These are phyloP conservation scores for Rhodocollybia butyracea DNA, from an alignment of 768 basidiomycete species.

Conservation along the genomic window DNA sequence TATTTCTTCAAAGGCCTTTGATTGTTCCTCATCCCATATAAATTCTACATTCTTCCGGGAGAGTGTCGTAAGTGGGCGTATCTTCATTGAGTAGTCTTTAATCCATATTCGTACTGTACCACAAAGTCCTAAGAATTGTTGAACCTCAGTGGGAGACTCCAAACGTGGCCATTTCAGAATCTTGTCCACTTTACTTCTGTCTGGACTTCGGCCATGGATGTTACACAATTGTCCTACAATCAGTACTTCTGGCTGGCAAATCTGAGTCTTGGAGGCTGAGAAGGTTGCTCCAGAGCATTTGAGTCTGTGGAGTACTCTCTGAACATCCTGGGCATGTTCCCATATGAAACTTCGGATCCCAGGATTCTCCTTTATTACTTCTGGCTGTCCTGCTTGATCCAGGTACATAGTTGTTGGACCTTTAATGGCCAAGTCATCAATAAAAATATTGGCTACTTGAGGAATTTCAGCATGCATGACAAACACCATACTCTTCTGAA, in stretches of 20 bases:
- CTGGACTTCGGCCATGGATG: conserved; percentile 24
- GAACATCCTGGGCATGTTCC: conserved; percentile 27
- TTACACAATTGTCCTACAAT: conserved; percentile 32
- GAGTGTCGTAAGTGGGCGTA: conserved; percentile 17
- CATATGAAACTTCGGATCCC: conserved; percentile 29
- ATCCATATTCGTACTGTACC: background rate
- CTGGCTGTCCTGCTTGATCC: conserved; percentile 13
- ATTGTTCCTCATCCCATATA: conserved; percentile 17
- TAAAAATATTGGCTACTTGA: conserved; percentile 19
- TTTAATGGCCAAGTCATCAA: conserved; percentile 29
- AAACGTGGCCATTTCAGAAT: conserved; percentile 21
- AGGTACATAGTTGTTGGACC: conserved; percentile 30
- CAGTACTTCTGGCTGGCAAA: conserved; percentile 17
- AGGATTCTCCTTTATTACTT: conserved; percentile 15
- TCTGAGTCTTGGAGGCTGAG: conserved; percentile 24
- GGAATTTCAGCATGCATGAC: conserved; percentile 29
- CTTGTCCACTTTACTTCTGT: conserved; percentile 22
- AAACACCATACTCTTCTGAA: conserved; percentile 29
- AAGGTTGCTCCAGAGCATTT: conserved; percentile 27
- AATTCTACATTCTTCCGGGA: conserved; percentile 18
- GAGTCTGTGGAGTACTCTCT: conserved; percentile 12
- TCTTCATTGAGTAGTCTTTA: background rate
- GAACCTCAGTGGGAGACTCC: conserved; percentile 14
- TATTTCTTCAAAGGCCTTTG: background rate
- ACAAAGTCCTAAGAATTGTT: conserved; percentile 17